Evolutionary conservation across 2,329 filamentous ascomycete species (phyloP), one percentile per base, ranked within the genome.

Genomic region (Fusarium clavum): DNA sequence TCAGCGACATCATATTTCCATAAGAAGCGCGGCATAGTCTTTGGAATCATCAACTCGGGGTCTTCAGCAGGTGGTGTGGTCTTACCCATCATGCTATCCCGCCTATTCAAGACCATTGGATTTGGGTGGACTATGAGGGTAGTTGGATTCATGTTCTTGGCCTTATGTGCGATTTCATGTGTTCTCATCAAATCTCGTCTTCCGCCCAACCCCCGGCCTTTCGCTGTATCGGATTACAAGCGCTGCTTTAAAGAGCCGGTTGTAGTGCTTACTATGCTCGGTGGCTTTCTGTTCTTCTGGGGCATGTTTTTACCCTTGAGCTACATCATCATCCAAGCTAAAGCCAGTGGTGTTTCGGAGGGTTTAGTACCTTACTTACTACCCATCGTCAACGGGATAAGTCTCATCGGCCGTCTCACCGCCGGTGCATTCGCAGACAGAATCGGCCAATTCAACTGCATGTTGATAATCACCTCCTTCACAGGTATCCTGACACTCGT

Each of bases 21-120:
- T 2, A 58, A 43, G 6, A 59, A 1, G 2, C 57, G 57, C 0
- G 43, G 53, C 0, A 58, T 32, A 0, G 32, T 61, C 0, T 59
- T 61, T 27, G 54, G 57, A 0, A 49, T 61, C 0, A 44, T 43
- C 12, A 61, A 61, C 12, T 61, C 57, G 0, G 54, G 57, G 0
- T 61, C 57, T 0, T 61, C 54, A 1, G 18, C 43, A 0, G 54
- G 57, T 0, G 43, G 57, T 1, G 27, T 61, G 3, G 53, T 61
- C 0, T 18, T 59, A 0, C 53, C 57, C 0, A 59, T 61, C 4
- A 48, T 61, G 43, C 3, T 59, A 5, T 61, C 54, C 2, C 32
- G 18, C 0, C 7, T 61, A 0, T 34, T 61, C 7, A 48, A 34
- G 0, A 10, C 0, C 0, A 48, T 59, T 0, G 32, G 54, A 0